Base-by-base conservation (phyloP, 805 yeast genomes). In the Kazachstania taianensis region DNA sequence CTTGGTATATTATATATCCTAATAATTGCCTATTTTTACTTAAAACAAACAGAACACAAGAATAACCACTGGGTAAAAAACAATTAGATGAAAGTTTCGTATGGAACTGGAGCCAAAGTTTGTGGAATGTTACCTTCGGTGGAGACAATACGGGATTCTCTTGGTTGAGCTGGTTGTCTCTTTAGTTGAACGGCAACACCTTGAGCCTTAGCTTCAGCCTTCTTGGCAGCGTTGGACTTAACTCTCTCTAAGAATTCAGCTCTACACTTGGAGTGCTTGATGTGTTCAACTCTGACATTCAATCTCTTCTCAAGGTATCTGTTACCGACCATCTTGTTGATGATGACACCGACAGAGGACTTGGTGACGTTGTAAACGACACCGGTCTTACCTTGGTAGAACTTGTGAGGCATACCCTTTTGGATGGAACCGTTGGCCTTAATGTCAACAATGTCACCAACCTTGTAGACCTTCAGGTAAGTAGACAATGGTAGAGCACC, bases 371-470 rank as follows among this genome's bases (percentile, higher is more conserved):
- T 92, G 94, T 78, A 92, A 53, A 92, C 78, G 59, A 92, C 84
- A 81, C 98, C 98, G 55, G 98, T 92, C 81, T 87, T 92, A 73
- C 98, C 98, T 79, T 92, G 96, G 96, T 92, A 92, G 82, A 76
- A 87, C 78, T 92, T 92, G 86, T 85, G 95, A 69, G 98, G 98
- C 96, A 92, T 85, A 84, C 97, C 96, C 81, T 89, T 87, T 70
- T 92, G 97, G 78, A 87, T 76, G 56, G 98, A 77, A 78, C 96
- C 96, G 69, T 92, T 92, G 70, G 94, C 98, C 75, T 84, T 89
- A 78, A 92, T 87, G 72, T 92, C 98, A 65, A 92, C 98, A 61
- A 92, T 89, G 71, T 92, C 98, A 65, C 98, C 98, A 62, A 92
- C 96, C 73, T 78, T 86, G 94, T 92, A 92, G 66, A 78, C 73